Conservation (phyloP, 345 rosid genomes). For the Garcia nutans region DNA sequence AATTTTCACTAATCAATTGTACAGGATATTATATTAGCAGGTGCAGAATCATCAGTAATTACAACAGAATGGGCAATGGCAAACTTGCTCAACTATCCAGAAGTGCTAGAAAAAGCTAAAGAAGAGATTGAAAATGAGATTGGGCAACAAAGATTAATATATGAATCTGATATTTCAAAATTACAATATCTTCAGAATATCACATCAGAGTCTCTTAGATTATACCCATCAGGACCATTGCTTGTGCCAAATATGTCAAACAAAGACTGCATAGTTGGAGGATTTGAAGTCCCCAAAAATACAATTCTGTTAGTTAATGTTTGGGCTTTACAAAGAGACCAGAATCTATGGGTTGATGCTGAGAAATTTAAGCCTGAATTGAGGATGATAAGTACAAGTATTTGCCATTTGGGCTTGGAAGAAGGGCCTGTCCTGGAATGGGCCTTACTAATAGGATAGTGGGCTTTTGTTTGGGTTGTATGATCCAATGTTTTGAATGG, state of each 20-base stretch:
- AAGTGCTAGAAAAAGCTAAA: neutral
- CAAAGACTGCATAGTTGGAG: slow-evolving; percentile 7
- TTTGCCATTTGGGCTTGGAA: slow-evolving; percentile 17
- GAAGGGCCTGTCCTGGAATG: slow-evolving; percentile 25
- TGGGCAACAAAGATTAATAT: neutral
- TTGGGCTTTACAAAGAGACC: slow-evolving; percentile 24
- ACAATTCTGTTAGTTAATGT: slow-evolving; percentile 17
- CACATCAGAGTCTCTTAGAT: slow-evolving; percentile 8
- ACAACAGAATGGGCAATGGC: slow-evolving; percentile 23
- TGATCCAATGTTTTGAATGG: slow-evolving; percentile 30
- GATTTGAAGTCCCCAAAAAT: slow-evolving; percentile 14
- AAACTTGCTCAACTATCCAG: slow-evolving; percentile 15
- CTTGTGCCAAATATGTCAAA: slow-evolving; percentile 16
- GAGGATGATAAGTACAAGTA: neutral
- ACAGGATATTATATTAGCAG: slow-evolving; percentile 11
- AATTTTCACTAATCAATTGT: neutral
- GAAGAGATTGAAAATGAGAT: slow-evolving; percentile 17
- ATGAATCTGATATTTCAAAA: slow-evolving; percentile 16
- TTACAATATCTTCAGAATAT: slow-evolving; percentile 21
- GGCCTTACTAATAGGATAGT: slow-evolving; percentile 17
- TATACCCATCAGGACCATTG: slow-evolving; percentile 16
- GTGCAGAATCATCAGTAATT: slow-evolving; percentile 14
- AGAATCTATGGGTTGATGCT: neutral
- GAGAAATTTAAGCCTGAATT: neutral
- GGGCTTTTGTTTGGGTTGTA: slow-evolving; percentile 18